Evolutionary conservation across 805 yeast species (phyloP).

Genomic region (Zygosaccharomyces kombuchaensis): DNA sequence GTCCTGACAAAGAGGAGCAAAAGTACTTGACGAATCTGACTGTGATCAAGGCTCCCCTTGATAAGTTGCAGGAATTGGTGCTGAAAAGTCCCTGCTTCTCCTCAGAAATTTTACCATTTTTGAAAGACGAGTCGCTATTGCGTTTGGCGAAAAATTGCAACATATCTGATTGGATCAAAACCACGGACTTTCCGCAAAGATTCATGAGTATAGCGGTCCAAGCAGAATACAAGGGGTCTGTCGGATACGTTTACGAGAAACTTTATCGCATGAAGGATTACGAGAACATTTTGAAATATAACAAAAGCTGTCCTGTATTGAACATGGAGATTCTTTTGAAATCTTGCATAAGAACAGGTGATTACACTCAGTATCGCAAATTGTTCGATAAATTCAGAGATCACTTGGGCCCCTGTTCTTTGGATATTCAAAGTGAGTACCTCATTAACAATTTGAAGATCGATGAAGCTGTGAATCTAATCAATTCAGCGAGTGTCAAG

Average conservation of each 20-base stretch:
- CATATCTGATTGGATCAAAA: conserved; percentile 15
- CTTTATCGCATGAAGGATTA: conserved; percentile 19
- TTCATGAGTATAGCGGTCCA: conserved; percentile 30
- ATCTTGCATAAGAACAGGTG: conserved; percentile 26
- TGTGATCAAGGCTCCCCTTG: conserved; percentile 13
- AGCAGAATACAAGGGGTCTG: conserved; percentile 25
- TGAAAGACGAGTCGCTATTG: conserved; percentile 25
- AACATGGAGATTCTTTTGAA: conserved; percentile 24
- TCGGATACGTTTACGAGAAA: conserved; percentile 21
- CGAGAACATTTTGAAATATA: conserved; percentile 19
- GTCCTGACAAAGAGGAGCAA: conserved; percentile 21
- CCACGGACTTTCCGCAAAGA: conserved; percentile 26
- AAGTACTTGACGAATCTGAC: conserved; percentile 22
- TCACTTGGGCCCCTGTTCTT: conserved; percentile 13
- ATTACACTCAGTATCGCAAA: conserved; percentile 17
- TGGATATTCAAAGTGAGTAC: conserved; percentile 24
- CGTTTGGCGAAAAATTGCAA: conserved; percentile 20
- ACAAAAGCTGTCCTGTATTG: conserved; percentile 26
- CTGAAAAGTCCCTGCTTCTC: conserved; percentile 17
- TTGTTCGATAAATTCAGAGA: conserved; percentile 18
- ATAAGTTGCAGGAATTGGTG: conserved; percentile 14
- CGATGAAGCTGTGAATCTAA: conserved; percentile 22
- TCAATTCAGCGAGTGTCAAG: conserved; percentile 13
- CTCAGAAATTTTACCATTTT: conserved; percentile 16
- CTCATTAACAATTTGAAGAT: conserved; percentile 18